Base-by-base conservation (phyloP, 768 basidiomycete genomes). In the Podaxis sp. region DNA sequence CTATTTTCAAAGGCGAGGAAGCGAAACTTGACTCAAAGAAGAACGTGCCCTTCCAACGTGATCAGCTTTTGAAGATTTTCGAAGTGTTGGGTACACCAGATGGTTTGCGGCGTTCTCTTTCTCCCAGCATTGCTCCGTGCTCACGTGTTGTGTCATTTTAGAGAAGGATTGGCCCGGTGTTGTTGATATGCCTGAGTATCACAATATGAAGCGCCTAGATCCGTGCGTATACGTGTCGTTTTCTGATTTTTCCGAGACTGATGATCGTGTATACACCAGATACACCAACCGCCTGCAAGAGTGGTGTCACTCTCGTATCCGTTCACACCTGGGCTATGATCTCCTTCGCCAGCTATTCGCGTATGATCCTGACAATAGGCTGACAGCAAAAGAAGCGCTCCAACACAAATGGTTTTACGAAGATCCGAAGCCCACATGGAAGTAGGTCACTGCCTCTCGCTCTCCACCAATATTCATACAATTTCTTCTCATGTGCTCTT, bases 1-100 rank as follows among this genome's bases (percentile, higher is more conserved):
- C 97, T 1, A 99, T 99, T 66, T 99, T 99, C 82, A 99, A 99
- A 73, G 97, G 96, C 11, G 97, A 99, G 74, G 97, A 99, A 76
- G 97, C 97, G 1, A 99, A 99, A 74, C 75, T 98, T 48, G 97
- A 99, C 72, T 87, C 89, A 30, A 96, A 98, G 81, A 99, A 99
- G 81, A 95, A 93, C 63, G 89, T 99, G 0, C 97, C 97, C 0
- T 99, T 99, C 73, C 97, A 99, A 73, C 83, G 89, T 60, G 97
- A 99, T 74, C 97, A 99, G 69, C 82, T 99, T 63, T 76, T 92
- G 28, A 96, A 94, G 76, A 97, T 99, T n/a, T 90, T 98, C 62
- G 97, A 99, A 68, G 89, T 99, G 0, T 74, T 97, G 17, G 96
- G 97, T 4, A 93, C 91, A 4, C 90, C 96, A 49, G 84, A 91